Evolutionary conservation across 108 stramenopile species (phyloP), one percentile per base, ranked within the genome.

Genomic region (Skeletonema marinoi): DNA sequence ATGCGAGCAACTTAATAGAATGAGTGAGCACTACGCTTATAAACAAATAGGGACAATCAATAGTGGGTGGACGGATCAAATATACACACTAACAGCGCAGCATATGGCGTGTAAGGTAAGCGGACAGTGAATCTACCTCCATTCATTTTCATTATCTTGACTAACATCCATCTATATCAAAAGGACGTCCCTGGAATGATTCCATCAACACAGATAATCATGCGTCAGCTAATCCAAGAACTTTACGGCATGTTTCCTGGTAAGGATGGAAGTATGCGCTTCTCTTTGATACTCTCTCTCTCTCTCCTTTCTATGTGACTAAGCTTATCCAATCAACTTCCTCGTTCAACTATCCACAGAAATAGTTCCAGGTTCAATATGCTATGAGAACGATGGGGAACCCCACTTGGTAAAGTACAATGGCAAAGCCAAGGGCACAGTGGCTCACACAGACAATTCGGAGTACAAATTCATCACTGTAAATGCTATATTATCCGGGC

Each of bases 401-500:
- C 74, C 74, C 4, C 74, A 75, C 29, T 32, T 75, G 6, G 74
- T 75, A 25, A 75, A 75, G 51, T 75, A 75, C 51, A 68, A 68
- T 58, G 74, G 74, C 9, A 68, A 59, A 59, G 68, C 68, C 48
- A 70, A 70, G 29, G 69, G 69, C 8, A 72, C 71, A 6, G 60
- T 19, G 19, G n/a, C 29, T 3, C 71, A 72, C 17, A 72, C 61
- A 4, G 71, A 70, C n/a, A 70, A 44, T 8, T 44, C 19, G 4
- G 75, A 77, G 36, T 44, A 44, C 42, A 44, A 44, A 44, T 44
- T 44, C 62, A 30, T 77, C 70, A 71, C 76, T 30, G 67, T 70
- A 72, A 65, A 75, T 42, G 71, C 83, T 14, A 81, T 87, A 72
- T 60, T 87, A 12, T 68, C 78, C 31, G 44, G 60, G 13, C 46